Evolutionary conservation across 306 rosid species (phyloP), one percentile per base, ranked within the genome.

Genomic region (Phaseolus lunatus): DNA sequence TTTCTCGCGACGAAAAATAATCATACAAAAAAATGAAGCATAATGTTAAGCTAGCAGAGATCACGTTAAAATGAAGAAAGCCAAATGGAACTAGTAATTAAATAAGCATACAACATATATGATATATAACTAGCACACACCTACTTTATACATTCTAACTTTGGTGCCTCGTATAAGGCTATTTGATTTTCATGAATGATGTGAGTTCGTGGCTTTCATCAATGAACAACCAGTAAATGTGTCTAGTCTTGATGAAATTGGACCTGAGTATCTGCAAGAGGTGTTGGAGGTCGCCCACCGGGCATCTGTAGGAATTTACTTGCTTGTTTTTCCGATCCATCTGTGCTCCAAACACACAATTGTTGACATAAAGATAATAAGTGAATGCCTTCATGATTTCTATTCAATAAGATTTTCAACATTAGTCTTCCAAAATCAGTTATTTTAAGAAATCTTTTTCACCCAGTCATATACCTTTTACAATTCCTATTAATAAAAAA

Each of bases 121-220:
- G n/a, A n/a, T n/a, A n/a, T n/a, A n/a, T n/a, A n/a, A n/a, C n/a
- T n/a, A n/a, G 65, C 77, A 59, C n/a, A n/a, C 45, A 96, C 99
- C 99, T 92, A 98, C 88, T 89, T 90, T 66, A 87, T 86, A 90
- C 96, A 92, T 33, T 92, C 98, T 70, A 96, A 83, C 68, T 91
- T 92, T 5, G 97, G 97, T 75, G 97, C 97, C 85, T 92, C 97
- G 0, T 87, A 91, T 41, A 96, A 80, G 48, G 99, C 99, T 78
- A 96, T 96, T 87, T 96, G 99, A 20, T 94, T 91, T 87, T 96
- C 99, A n/a, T n/a, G n/a, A n/a, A n/a, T n/a, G n/a, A n/a, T n/a
- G n/a, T n/a, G n/a, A n/a, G n/a, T n/a, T n/a, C n/a, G n/a, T n/a
- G n/a, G n/a, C n/a, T n/a, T n/a, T n/a, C n/a, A n/a, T n/a, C n/a